Conservation (phyloP, 495 filamentous ascomycete genomes). For the Penicillium odoratum region DNA sequence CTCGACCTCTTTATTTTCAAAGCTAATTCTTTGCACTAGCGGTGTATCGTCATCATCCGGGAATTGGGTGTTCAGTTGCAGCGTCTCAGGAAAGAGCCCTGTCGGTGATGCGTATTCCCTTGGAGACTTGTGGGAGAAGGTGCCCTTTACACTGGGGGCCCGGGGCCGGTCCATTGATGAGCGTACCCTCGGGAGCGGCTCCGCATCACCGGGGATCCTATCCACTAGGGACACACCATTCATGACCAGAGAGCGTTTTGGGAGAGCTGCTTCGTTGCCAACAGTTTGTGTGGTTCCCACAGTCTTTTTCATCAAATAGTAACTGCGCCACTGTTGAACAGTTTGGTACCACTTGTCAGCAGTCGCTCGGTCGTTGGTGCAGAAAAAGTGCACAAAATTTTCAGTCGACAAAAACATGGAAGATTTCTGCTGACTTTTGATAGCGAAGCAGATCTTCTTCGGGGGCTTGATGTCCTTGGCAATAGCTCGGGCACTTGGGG, state of each 20-base stretch:
- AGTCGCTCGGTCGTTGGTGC: slow-evolving; percentile 66
- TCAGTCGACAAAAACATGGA: slow-evolving; percentile 78
- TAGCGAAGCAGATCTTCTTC: slow-evolving; percentile 77
- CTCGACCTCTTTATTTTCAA: slow-evolving; percentile 35
- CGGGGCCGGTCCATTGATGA: slow-evolving; percentile 19
- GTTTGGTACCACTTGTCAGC: slow-evolving; percentile 67
- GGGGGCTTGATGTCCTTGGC: slow-evolving; percentile 68
- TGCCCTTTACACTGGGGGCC: slow-evolving; percentile 23
- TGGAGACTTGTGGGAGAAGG: slow-evolving; percentile 33
- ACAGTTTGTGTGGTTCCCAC: slow-evolving; percentile 53
- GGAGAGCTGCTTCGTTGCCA: slow-evolving; percentile 20
- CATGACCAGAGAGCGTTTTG: slow-evolving; percentile 23
- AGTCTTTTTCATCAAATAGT: slow-evolving; percentile 74
- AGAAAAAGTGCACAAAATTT: slow-evolving; percentile 91
- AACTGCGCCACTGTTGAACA: slow-evolving; percentile 81
- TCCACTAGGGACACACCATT: slow-evolving; percentile 11
- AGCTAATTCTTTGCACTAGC: slow-evolving; percentile 14
- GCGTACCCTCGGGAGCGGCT: slow-evolving; percentile 52
- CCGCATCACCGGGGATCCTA: slow-evolving; percentile 3
- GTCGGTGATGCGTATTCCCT: slow-evolving; percentile 45
- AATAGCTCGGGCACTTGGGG: slow-evolving; percentile 62
- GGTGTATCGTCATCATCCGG: slow-evolving; percentile 18
- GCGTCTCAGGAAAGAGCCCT: slow-evolving; percentile 36
- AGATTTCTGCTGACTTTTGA: slow-evolving; percentile 92
- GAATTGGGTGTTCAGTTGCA: slow-evolving; percentile 31